A percentile compares a stretch with the other conserved stretches of the same genome.
phyloP scores from a whole-genome alignment of 257 asterid species.

The Voacanga thouarsii region DNA sequence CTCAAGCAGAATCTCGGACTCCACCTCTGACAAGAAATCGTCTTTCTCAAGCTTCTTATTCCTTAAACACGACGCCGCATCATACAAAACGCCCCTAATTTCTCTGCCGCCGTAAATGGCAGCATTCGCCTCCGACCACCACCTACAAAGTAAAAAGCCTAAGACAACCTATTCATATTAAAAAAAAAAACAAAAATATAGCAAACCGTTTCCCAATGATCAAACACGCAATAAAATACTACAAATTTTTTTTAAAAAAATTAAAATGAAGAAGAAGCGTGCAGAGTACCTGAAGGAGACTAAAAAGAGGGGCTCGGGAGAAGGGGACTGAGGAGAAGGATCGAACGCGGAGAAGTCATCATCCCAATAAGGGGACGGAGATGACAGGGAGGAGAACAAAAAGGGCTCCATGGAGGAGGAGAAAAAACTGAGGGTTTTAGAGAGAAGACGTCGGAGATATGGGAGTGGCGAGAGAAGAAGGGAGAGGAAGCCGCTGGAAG shows the following conservation, averaged over 20 bases:
- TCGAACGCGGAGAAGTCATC: constrained; percentile 29
- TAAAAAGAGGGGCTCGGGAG: constrained; percentile 39
- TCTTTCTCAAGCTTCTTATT: constrained; percentile 8
- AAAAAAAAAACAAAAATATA: not conserved
- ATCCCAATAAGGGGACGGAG: constrained; percentile 20
- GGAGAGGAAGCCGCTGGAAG: constrained; percentile 22
- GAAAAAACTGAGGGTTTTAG: constrained; percentile 25
- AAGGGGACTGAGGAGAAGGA: constrained; percentile 23
- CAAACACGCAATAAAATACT: not conserved
- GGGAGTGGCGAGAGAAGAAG: constrained; percentile 34
- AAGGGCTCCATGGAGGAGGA: constrained; percentile 41
- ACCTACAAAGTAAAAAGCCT: constrained; percentile 27
- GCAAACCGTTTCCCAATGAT: not conserved
- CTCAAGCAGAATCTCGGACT: constrained; percentile 23
- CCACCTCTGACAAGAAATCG: constrained; percentile 4
- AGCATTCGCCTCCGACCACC: constrained; percentile 49
- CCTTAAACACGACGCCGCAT: constrained; percentile 3
- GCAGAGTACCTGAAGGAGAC: constrained; percentile 44
- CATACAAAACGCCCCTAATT: constrained; percentile 10
- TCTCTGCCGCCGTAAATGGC: constrained; percentile 30
- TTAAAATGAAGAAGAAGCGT: not conserved
- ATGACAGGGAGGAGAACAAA: constrained; percentile 9
- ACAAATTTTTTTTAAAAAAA: too few species aligned
- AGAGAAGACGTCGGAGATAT: constrained; percentile 14
- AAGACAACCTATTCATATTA: not conserved